Percentiles rank a stretch among this genome's conserved stretches.
Conservation (phyloP, 2,329 filamentous ascomycete genomes). For the Orbilia ellipsospora region DNA sequence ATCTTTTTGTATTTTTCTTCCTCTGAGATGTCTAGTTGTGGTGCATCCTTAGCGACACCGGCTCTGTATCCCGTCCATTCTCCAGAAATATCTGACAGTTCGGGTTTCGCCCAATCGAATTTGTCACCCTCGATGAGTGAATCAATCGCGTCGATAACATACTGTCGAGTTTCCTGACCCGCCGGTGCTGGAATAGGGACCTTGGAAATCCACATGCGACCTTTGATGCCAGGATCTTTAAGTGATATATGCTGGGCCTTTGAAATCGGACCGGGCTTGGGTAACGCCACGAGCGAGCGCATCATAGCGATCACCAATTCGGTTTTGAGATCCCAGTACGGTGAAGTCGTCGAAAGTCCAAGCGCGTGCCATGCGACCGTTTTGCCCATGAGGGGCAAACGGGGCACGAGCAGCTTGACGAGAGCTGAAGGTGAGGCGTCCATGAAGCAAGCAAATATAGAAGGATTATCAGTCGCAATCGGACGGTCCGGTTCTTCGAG, state of each 20-base stretch:
- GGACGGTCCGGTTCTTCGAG: conserved; percentile 40
- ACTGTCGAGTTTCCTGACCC: conserved; percentile 68
- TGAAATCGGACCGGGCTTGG: conserved; percentile 67
- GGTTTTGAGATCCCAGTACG: conserved; percentile 81
- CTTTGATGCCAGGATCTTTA: conserved; percentile 76
- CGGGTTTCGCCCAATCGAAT: conserved; percentile 65
- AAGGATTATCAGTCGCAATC: conserved; percentile 42
- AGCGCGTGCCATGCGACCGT: conserved; percentile 72
- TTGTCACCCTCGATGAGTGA: conserved; percentile 64
- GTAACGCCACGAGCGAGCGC: conserved; percentile 70
- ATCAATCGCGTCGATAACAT: conserved; percentile 70
- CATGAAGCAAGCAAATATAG: conserved; percentile 52
- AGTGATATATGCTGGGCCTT: conserved; percentile 73
- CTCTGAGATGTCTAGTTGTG: conserved; percentile 66
- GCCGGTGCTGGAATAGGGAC: conserved; percentile 73
- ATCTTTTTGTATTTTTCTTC: conserved; percentile 73
- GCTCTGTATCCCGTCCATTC: conserved; percentile 81
- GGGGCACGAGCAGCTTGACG: conserved; percentile 33
- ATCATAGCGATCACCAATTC: conserved; percentile 78
- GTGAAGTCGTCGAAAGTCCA: conserved; percentile 74
- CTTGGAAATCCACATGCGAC: conserved; percentile 82
- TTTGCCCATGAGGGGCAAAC: conserved; percentile 45
- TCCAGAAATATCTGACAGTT: conserved; percentile 71
- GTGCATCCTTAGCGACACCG: conserved; percentile 57
- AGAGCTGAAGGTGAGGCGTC: conserved; percentile 30